Evolutionary conservation across 2,329 filamentous ascomycete genomes (phyloP), one percentile per base, ranked within the genome.

Genomic region (Colletotrichum sp.): DNA sequence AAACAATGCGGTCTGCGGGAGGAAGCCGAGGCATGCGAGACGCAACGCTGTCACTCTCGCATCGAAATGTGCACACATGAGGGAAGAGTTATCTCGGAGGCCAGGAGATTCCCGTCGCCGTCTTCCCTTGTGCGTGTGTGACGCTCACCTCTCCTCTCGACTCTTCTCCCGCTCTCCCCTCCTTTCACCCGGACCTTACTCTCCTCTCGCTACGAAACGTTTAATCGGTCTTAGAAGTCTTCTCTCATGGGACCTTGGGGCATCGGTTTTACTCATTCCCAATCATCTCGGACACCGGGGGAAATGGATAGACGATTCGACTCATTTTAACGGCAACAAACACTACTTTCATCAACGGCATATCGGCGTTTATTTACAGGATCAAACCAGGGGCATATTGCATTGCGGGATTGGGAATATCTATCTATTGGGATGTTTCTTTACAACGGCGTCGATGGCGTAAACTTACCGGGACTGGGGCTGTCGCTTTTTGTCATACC

Each of bases 361-460:
- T 52, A 64, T 49, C 24, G 73, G 73, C 73, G 73, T 62, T 68
- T 72, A 71, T 30, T 34, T 32, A 36, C n/a, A 32, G 59, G 70
- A 36, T 66, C 59, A 66, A 34, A 65, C 59, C 34, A 13, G 18
- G 59, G 70, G 70, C 63, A 76, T 76, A 16, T 73, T 68, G 69
- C 73, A 76, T 76, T 72, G 70, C 73, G 70, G 69, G 26, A 18
- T 66, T 15, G 62, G 62, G 36, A 44, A 28, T 30, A 72, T 72
- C 24, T 72, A 28, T 6, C 26, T 30, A n/a, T 49, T 49, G 39
- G 52, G 63, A 60, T 24, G 44, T 28, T 34, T 59, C 26, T 32
- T 70, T 62, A 59, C 30, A 30, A 60, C 28, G 72, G 69, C 63
- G 72, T 67, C 69, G 26, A 32, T 16, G 68, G 68, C 36, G 68